Conservation (phyloP, 495 filamentous ascomycete genomes). For the Penicillium samsonianum region DNA sequence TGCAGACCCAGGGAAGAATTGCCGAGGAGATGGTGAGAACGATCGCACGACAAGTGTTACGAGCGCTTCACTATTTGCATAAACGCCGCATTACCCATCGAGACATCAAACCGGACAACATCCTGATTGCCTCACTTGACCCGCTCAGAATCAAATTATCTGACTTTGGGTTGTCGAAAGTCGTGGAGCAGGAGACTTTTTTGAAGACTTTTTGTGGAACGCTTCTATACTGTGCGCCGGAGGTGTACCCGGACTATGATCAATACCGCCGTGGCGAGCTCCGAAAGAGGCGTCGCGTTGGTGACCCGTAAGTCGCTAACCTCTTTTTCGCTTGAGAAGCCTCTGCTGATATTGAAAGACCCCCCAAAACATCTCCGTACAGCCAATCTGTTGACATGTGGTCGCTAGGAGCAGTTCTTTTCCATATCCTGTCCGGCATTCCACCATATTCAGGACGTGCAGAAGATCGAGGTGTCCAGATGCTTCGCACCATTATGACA, state of each 20-base stretch:
- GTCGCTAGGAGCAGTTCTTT: conserved; percentile 91
- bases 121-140: conserved; percentile 70
- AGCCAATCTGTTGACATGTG: conserved; percentile 90
- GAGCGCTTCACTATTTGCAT: conserved; percentile 86
- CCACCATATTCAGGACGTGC: conserved; percentile 74
- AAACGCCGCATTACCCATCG: conserved; percentile 86
- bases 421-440: conserved; percentile 69
- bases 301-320: conserved; percentile 43
- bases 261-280: conserved; percentile 43
- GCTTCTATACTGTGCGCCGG: conserved; percentile 91
- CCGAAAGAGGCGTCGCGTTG: conserved; percentile 54
- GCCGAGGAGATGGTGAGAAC: conserved; percentile 65
- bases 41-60: conserved; percentile 75
- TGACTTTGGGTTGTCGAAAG: conserved; percentile 94
- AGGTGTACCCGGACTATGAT: conserved; percentile 88
- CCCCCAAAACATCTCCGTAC: conserved; percentile 61
- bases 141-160: conserved; percentile 87
- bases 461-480: conserved; percentile 57
- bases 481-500: conserved; percentile 84
- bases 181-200: conserved; percentile 85
- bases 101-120: conserved; percentile 98
- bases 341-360: conserved; percentile 34
- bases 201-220: conserved; percentile 96
- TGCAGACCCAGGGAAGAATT: conserved; percentile 60
- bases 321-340: neutral